Evolutionary conservation across 2,329 filamentous ascomycete genomes (phyloP).

Genomic region (Huntiella savannae): DNA sequence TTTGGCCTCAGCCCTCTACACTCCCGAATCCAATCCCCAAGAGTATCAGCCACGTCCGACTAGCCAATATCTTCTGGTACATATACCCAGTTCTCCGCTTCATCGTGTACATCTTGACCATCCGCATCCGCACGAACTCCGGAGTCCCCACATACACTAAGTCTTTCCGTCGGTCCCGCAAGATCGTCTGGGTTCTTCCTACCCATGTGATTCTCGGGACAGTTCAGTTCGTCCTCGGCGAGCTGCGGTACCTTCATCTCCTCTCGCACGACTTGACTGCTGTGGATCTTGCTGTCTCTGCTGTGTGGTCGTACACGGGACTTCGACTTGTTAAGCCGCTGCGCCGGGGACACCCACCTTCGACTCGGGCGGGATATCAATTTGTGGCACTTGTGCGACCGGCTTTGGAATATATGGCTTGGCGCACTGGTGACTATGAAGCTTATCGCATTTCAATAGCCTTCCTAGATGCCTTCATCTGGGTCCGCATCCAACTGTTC

Average conservation of each 20-base stretch:
- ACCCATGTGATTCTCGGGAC: constrained; percentile 3
- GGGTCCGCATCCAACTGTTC: constrained; percentile 6
- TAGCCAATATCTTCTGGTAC: neutral
- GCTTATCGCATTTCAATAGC: constrained; percentile 2
- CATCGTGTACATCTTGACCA: neutral
- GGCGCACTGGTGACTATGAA: neutral
- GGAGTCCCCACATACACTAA: constrained; percentile 5
- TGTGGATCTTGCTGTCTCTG: neutral
- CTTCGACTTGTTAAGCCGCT: constrained; percentile 5
- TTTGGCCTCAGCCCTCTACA: neutral
- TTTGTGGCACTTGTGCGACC: constrained; percentile 4
- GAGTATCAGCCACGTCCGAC: too few relatives aligned
- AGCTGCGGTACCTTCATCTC: constrained; percentile 1
- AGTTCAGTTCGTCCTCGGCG: constrained; percentile 2
- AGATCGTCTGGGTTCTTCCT: constrained; percentile 5
- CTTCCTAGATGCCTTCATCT: constrained; percentile 6
- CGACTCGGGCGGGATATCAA: constrained; percentile 5
- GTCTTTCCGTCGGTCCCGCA: constrained; percentile 4
- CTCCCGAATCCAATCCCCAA: neutral
- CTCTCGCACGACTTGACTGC: neutral
- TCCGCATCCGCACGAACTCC: neutral
- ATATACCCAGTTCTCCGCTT: constrained; percentile 5
- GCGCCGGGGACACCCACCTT: constrained; percentile 7
- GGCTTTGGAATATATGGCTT: constrained; percentile 2
- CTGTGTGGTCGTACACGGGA: constrained; percentile 3